Conservation (phyloP, 1,284 basidiomycete species). For the Malassezia obtusa region DNA sequence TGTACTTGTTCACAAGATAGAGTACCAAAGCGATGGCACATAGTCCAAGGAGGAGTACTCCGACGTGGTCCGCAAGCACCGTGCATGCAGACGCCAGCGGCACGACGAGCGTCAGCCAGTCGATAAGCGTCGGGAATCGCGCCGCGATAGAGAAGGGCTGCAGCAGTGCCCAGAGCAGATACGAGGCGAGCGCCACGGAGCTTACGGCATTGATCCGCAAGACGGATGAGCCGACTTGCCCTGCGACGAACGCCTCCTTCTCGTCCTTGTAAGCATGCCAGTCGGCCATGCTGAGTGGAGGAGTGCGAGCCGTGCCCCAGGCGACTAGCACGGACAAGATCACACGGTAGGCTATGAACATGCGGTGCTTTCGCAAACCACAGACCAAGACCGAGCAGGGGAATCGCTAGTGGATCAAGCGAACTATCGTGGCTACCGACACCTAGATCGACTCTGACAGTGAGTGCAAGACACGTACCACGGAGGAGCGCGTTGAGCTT, state of each 20-base stretch:
- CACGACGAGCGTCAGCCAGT: constrained; percentile 3
- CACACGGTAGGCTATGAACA: no score
- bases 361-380: no score
- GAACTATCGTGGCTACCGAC: no score
- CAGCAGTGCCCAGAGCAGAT: neutral
- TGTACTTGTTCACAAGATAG: constrained; percentile 13
- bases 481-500: constrained; percentile 77
- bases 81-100: constrained; percentile 10
- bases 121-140: neutral
- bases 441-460: constrained; percentile 15
- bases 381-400: no score
- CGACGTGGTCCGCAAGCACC: neutral
- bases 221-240: constrained; percentile 6
- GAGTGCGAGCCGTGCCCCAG: neutral
- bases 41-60: neutral
- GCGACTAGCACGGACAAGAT: no score
- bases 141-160: neutral
- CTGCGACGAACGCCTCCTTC: constrained; percentile 13
- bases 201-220: constrained; percentile 2
- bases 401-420: no score
- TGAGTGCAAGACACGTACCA: constrained; percentile 12
- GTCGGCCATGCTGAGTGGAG: neutral
- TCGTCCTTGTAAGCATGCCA: constrained; percentile 12
- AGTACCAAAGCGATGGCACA: neutral
- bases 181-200: neutral